These are phyloP conservation scores for Asterophora lycoperdoides DNA, from an alignment of 768 basidiomycete genomes.

Conservation along the genomic window DNA sequence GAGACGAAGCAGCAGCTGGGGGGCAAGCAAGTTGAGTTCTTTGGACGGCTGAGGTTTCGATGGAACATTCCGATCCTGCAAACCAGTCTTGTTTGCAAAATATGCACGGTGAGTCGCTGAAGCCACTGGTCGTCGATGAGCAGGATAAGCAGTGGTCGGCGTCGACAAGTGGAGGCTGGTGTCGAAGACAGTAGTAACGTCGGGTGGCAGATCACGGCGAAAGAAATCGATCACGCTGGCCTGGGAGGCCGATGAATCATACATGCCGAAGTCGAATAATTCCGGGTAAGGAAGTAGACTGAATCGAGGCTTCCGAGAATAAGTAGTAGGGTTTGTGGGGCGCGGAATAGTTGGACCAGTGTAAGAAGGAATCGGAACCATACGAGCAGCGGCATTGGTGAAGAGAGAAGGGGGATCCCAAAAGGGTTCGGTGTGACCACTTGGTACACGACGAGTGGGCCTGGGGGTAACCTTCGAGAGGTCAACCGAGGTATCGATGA, in stretches of 20 bases:
- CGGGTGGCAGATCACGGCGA: slow-evolving; percentile 10
- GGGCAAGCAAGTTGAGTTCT: no score
- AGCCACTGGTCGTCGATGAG: no score
- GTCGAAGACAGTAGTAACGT: no score
- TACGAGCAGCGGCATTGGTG: background rate
- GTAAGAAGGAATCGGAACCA: slow-evolving; percentile 8
- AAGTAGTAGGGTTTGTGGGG: background rate
- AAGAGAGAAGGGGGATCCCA: slow-evolving; percentile 10
- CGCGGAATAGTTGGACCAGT: background rate
- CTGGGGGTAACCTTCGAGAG: background rate
- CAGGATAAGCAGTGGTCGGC: no score
- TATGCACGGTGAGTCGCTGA: no score
- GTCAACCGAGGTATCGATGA: background rate
- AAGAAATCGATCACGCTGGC: background rate
- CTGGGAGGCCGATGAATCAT: slow-evolving; percentile 13
- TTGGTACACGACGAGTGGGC: slow-evolving; percentile 10
- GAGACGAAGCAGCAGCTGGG: no score
- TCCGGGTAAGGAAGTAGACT: slow-evolving; percentile 18
- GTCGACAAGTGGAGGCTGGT: no score
- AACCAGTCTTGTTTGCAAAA: no score
- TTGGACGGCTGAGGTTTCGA: no score
- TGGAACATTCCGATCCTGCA: no score
- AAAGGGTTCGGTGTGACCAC: slow-evolving; percentile 15
- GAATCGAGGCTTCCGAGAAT: slow-evolving; percentile 1
- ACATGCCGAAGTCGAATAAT: slow-evolving; percentile 20